These are phyloP conservation scores for Vaccinium myrtillus DNA, from an alignment of 148 eudicot species.

Conservation along the genomic window DNA sequence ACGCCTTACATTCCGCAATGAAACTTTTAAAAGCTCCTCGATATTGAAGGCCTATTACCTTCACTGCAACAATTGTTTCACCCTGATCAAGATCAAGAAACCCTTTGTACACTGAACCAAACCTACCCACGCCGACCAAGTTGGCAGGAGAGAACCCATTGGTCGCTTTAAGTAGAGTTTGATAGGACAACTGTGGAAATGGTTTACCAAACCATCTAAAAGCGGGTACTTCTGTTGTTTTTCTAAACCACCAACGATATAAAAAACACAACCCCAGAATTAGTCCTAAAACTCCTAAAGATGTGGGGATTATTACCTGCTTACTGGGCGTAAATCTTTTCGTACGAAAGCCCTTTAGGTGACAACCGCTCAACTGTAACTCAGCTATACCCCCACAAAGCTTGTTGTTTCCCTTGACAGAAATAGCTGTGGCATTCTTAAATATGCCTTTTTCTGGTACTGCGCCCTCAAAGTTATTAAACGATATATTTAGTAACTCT, in stretches of 20 bases:
- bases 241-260: neutral
- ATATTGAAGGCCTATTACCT: neutral
- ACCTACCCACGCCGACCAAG: neutral
- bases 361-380: constrained; percentile 25
- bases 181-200: constrained; percentile 1
- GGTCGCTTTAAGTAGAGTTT: neutral
- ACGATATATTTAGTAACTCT: no score
- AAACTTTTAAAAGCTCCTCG: no score
- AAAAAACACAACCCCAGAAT: neutral
- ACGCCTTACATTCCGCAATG: no score
- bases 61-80: neutral
- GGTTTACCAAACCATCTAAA: neutral
- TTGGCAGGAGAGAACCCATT: no score
- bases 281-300: neutral
- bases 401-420: no score
- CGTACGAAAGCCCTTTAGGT: neutral
- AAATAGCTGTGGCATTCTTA: no score
- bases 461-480: no score
- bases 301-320: neutral
- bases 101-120: neutral
- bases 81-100: neutral
- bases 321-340: neutral
- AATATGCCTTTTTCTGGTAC: no score
- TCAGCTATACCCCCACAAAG: constrained; percentile 37
- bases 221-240: neutral